Base-by-base conservation (phyloP, 805 yeast genomes). In the Saccharomycopsis lassenensis region DNA sequence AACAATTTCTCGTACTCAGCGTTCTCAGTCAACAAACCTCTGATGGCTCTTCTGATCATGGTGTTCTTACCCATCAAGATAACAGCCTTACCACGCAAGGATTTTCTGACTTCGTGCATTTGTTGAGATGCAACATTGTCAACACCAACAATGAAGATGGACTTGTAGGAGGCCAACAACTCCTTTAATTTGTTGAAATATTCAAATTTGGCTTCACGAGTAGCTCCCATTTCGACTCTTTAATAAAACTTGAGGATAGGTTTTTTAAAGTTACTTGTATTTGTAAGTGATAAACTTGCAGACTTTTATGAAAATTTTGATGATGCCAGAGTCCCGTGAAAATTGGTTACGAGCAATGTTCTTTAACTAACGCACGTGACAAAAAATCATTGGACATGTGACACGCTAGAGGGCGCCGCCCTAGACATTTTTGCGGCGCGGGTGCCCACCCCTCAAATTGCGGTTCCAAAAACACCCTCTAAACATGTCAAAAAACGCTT, bases 21-120 rank as follows among this genome's bases (percentile, higher is more conserved):
- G 69, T 84, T 74, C 63, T 89, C 97, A 58, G 78, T 37, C 54
- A 87, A 62, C 79, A 85, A 84, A 58, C 86, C 91, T 74, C 98
- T 86, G 76, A 91, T 72, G 63, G 98, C 99, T 74, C 97, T 86
- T 76, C 99, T 85, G 54, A 91, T 95, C 97, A 91, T 89, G 77
- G 99, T 91, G 95, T 91, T 91, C 83, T 91, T 91, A 75, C 99
- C 99, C 98, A 91, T 91, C 61, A 91, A 73, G 54, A 91, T 87
- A 54, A 83, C 91, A 60, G 91, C 98, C 46, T 77, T 81, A 54
- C 85, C 83, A 74, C 99, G 86, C 61, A 91, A 79, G 51, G 85
- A 69, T 77, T 82, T 86, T 82, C 99, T 86, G 74, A 86, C 77
- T 77, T 91, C 94, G 74, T 91, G 99, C 95, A 91, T 87, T 74